phyloP scores from a whole-genome alignment of 768 basidiomycete genomes.

The Termitomyces sp. region DNA sequence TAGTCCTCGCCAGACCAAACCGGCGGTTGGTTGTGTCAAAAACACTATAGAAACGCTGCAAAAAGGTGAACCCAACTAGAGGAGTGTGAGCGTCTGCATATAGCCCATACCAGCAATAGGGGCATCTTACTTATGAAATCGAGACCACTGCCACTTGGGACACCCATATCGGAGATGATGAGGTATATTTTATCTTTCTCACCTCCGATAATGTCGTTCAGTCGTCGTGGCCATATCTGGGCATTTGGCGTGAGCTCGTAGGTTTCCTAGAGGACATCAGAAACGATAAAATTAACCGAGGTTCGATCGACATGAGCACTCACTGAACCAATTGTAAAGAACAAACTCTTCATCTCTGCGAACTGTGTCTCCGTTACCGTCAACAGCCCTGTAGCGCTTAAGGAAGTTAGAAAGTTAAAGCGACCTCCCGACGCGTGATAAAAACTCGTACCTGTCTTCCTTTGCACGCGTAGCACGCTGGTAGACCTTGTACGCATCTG shows the following conservation, averaged over 20 bases:
- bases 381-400: conserved; percentile 49
- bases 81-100: not conserved
- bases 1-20: conserved; percentile 32
- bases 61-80: conserved; percentile 46
- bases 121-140: conserved; percentile 52
- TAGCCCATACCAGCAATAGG: too few relatives aligned
- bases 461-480: conserved; percentile 46
- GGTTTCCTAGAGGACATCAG: conserved; percentile 25
- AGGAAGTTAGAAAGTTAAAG: not conserved
- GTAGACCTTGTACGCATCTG: conserved; percentile 54
- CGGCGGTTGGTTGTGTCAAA: conserved; percentile 37
- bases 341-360: conserved; percentile 39
- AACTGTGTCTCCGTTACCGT: conserved; percentile 46
- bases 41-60: conserved; percentile 58
- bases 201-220: conserved; percentile 57
- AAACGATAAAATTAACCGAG: not conserved
- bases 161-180: conserved; percentile 48
- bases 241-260: conserved; percentile 58
- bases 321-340: conserved; percentile 46
- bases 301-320: not conserved
- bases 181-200: conserved; percentile 44
- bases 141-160: conserved; percentile 45
- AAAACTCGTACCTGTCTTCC: conserved; percentile 36
- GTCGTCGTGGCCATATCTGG: conserved; percentile 62
- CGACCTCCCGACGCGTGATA: not conserved